Evolutionary conservation across 2,329 filamentous ascomycete genomes (phyloP).

Genomic region (Periconia sp.): DNA sequence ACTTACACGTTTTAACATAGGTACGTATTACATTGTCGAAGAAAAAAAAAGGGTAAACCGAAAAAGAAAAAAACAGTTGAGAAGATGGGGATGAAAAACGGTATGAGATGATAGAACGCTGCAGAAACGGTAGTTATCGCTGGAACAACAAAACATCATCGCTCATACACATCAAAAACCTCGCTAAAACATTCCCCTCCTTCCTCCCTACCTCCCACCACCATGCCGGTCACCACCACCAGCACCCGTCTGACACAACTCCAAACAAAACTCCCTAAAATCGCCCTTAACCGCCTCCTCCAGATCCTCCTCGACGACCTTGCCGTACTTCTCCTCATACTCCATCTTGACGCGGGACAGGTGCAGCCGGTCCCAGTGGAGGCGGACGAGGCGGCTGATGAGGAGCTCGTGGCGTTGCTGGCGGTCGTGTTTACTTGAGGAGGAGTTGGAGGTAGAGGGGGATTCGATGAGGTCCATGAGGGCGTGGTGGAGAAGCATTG

Average conservation of each 20-base stretch:
- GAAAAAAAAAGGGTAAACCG: too few relatives aligned
- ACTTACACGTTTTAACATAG: too few relatives aligned
- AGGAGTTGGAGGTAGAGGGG: constrained; percentile 20
- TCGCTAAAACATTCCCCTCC: not conserved
- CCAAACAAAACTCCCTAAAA: constrained; percentile 75
- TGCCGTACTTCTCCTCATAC: constrained; percentile 75
- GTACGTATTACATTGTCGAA: too few relatives aligned
- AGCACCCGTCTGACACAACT: constrained; percentile 50
- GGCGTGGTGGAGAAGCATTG: constrained; percentile 86
- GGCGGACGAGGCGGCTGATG: constrained; percentile 81
- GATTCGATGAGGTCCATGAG: constrained; percentile 59
- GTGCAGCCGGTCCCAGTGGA: constrained; percentile 90
- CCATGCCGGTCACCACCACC: not conserved
- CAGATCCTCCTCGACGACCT: constrained; percentile 75
- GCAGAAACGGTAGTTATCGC: too few relatives aligned
- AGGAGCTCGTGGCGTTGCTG: constrained; percentile 79
- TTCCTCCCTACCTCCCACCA: not conserved
- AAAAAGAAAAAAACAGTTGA: too few relatives aligned
- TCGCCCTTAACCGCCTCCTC: constrained; percentile 74
- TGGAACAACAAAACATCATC: not conserved
- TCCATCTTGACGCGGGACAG: constrained; percentile 77
- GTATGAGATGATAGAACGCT: too few relatives aligned
- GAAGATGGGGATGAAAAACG: too few relatives aligned
- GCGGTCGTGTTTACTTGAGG: constrained; percentile 34
- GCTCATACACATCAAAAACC: not conserved